Evolutionary conservation across 2,329 filamentous ascomycete genomes (phyloP).

Genomic region (Fusarium temperatum): DNA sequence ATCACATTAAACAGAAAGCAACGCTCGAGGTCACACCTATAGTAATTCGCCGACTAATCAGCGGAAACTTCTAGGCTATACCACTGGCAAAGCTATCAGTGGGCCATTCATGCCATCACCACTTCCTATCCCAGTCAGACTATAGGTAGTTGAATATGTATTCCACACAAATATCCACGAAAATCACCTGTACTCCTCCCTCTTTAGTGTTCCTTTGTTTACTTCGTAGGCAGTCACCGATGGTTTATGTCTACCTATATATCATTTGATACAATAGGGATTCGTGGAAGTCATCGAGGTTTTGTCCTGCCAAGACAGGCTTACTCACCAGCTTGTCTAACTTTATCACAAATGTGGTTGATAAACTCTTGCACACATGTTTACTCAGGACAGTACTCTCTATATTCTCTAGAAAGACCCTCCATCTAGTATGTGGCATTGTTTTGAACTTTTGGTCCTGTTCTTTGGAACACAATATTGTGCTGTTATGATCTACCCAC

Average conservation of each 20-base stretch:
- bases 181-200: too few relatives aligned
- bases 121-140: neutral
- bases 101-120: neutral
- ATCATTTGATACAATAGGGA: neutral
- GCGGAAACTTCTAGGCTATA: too few relatives aligned
- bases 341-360: neutral
- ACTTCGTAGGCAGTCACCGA: accelerated
- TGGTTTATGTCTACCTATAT: too few relatives aligned
- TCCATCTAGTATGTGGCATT: accelerated
- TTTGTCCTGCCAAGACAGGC: accelerated
- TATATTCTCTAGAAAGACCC: neutral
- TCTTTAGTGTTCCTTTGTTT: neutral
- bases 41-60: too few relatives aligned
- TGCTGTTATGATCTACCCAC: accelerated
- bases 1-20: neutral
- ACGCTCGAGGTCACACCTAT: neutral
- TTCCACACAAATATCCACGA: neutral
- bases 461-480: too few relatives aligned
- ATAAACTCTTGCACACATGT: too few relatives aligned
- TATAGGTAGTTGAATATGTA: neutral
- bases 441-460: accelerated
- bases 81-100: neutral
- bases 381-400: accelerated
- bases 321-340: neutral
- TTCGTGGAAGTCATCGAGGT: neutral